Percentiles rank a stretch among this genome's conserved stretches.
Evolutionary conservation across 106 monocot species (phyloP).

Genomic region (Dendrobium huoshanense): DNA sequence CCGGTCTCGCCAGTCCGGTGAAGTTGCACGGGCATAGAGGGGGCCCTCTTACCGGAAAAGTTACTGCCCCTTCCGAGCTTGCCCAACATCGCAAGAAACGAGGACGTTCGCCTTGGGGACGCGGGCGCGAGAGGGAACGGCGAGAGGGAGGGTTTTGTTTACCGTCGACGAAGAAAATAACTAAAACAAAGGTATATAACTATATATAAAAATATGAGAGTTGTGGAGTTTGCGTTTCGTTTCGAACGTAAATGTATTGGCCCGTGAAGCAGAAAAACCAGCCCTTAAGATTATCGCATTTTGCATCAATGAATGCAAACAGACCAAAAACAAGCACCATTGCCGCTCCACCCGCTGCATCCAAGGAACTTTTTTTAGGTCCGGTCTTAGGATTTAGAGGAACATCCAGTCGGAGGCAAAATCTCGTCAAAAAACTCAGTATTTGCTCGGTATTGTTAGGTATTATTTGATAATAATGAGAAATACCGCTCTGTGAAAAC

Average conservation of each 20-base stretch:
- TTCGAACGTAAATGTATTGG: background rate
- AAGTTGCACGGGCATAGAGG: slow-evolving; percentile 17
- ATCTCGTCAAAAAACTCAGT: too few relatives aligned
- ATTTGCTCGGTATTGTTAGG: too few relatives aligned
- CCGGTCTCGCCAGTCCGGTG: slow-evolving; percentile 11
- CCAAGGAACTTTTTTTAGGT: too few relatives aligned
- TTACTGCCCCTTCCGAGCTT: slow-evolving; percentile 40
- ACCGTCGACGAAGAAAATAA: background rate
- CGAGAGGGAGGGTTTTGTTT: background rate
- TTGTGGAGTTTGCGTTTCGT: background rate
- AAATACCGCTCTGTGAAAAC: too few relatives aligned
- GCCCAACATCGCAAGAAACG: slow-evolving; percentile 15
- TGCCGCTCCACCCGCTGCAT: too few relatives aligned
- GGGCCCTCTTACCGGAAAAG: slow-evolving; percentile 29
- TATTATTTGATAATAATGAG: too few relatives aligned
- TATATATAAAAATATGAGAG: background rate
- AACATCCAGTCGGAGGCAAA: too few relatives aligned
- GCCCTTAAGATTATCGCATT: too few relatives aligned
- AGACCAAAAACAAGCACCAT: too few relatives aligned
- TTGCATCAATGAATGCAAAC: too few relatives aligned
- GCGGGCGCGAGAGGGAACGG: background rate
- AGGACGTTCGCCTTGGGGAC: background rate
- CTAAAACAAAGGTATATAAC: background rate
- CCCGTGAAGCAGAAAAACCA: too few relatives aligned
- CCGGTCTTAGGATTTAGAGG: too few relatives aligned